Evolutionary conservation across 345 rosid genomes (phyloP), one percentile per base, ranked within the genome.

Genomic region (Linum trigynum): DNA sequence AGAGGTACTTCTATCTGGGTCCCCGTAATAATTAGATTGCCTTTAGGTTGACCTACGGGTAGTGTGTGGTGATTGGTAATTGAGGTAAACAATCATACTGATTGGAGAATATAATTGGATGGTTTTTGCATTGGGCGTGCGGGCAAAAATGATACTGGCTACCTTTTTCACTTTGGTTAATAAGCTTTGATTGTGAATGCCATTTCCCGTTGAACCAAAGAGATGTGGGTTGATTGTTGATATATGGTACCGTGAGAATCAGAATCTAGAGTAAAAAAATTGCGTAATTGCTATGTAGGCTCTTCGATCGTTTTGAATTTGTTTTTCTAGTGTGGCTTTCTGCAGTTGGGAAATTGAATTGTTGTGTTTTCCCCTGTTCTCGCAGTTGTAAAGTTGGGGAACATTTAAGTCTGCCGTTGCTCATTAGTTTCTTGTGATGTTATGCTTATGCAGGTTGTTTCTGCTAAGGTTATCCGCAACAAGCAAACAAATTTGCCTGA

Each of bases 391-490:
- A 48, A 48, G 53, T 15, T 23, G 32, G 53, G 53, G 3, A 15
- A 7, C 53, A 12, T 2, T 48, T 12, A 1, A 9, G 2, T 2
- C 36, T 38, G 11, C 1, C 17, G 60, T 32, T 55, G 38, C 2
- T 68, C 41, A 3, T 6, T 68, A 45, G 15, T n/a, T 39, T 38
- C 5, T 32, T 3, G 5, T 57, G 2, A 35, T 66, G 4, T 53
- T 63, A 39, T 23, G 32, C 32, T 53, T 63, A 39, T 61, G 8
- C 74, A 92, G 98, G 79, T 82, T 58, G 64, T 73, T 68, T 69
- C 91, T n/a, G 95, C 90, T 1, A 92, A 92, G 81, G 96, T 92
- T 64, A 92, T 92, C 61, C 83, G 97, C 12, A 92, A 82, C 68
- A 92, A 84, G 83, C 91, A 81, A 74, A 85, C 86, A 3, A 79